Evolutionary conservation across 2,329 filamentous ascomycete species (phyloP), one percentile per base, ranked within the genome.

Genomic region (Venturia carpophila): DNA sequence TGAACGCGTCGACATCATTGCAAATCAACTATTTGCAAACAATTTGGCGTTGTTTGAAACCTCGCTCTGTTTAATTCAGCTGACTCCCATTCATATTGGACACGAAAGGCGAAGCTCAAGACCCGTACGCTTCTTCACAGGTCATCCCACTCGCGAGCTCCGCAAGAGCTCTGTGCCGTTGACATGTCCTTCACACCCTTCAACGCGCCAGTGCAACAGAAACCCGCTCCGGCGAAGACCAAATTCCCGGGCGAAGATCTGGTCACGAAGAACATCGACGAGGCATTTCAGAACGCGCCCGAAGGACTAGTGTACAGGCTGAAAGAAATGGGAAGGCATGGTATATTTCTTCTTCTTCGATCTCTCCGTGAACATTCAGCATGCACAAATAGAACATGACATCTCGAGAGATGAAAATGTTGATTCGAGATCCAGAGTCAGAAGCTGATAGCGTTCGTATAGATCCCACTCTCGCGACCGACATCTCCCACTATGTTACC

Each of bases 21-120:
- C 17, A 58, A 87, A 71, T 88, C 85, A 68, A 87, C 84, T 49
- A 85, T 84, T 39, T 87, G 47, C 47, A 49, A 49, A 27, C 21
- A 24, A 27, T 27, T 15, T 3, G 21, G 47, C n/a, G 6, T 19
- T 24, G 45, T 21, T 45, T 19, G 19, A 45, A 45, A 6, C 15
- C 15, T 45, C 42, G 2, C 2, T 19, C 7, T 21, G 2, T 21
- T 24, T 19, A 7, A 6, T n/a, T 1, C 19, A 11, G 3, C 19
- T 47, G 45, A 7, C 45, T 47, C 9, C 10, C n/a, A 24, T 9
- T 9, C 45, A 4, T 7, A 24, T 7, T 27, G 47, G 27, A 49
- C 7, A 27, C 7, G n/a, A 24, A 27, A 11, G 24, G 5, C 21
- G 27, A 27, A 15, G 4, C 3, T 21, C 47, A 17, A 5, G 1